Percentiles rank a stretch among this genome's conserved stretches.
phyloP scores from a whole-genome alignment of 139 green algal species.

The Chlorella sp. region DNA sequence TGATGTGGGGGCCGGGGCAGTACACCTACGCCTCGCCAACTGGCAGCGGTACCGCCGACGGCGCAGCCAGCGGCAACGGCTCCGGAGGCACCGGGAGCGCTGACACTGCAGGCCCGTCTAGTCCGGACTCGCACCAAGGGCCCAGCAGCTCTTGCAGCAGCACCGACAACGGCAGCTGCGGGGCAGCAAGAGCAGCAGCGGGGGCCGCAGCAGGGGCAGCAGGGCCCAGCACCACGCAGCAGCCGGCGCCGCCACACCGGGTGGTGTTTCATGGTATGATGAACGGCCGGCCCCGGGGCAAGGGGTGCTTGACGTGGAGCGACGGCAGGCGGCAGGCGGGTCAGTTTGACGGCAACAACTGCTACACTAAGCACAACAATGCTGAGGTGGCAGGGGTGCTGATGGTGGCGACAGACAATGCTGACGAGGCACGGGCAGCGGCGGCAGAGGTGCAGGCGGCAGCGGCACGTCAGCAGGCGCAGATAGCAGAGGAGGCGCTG shows the following conservation, averaged over 20 bases:
- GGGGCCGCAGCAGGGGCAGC: not conserved
- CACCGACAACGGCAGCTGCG: not conserved
- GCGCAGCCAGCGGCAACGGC: not conserved
- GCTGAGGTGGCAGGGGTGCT: constrained; percentile 18
- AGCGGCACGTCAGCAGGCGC: not conserved
- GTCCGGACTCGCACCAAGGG: no score
- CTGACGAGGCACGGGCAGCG: not conserved
- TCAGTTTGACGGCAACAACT: constrained; percentile 24
- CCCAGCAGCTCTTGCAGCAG: not conserved
- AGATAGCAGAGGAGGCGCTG: not conserved
- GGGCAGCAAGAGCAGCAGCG: no score
- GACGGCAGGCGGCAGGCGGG: constrained; percentile 4
- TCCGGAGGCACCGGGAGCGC: not conserved
- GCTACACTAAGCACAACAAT: not conserved
- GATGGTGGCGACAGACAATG: not conserved
- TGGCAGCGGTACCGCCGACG: not conserved
- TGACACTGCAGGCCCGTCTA: no score
- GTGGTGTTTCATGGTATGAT: constrained; percentile 2
- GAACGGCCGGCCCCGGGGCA: constrained; percentile 16
- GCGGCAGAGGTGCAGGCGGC: not conserved
- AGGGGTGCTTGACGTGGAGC: constrained; percentile 12
- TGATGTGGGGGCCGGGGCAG: constrained; percentile 7
- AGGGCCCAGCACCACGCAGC: not conserved
- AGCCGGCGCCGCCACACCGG: not conserved
- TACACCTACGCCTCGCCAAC: not conserved